Evolutionary conservation across 345 rosid genomes (phyloP), one percentile per base, ranked within the genome.

Genomic region (Stellera chamaejasme): DNA sequence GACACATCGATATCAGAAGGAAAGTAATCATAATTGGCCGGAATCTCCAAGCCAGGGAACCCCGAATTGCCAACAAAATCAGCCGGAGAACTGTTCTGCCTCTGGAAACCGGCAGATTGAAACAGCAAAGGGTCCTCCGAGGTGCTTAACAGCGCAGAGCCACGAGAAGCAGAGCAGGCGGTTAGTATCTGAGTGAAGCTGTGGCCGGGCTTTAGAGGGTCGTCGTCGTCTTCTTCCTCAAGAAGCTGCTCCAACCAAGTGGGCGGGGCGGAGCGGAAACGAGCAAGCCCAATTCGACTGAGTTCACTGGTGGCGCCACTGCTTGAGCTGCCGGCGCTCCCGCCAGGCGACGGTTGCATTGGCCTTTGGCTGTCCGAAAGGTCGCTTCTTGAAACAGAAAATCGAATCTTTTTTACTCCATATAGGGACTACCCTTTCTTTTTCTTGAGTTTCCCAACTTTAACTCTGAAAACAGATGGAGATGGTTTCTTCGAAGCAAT

Each of bases 1-100:
- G 88, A 76, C 47, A 69, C 70, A 69, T 79, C 85, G 52, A 69
- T 61, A 68, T 46, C 59, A 3, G 71, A 59, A 6, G 86, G 68
- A 19, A 69, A 50, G 39, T 78, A 80, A 8, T 78, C 92, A 52
- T 69, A 75, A 70, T 36, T 78, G 25, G 85, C 49, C 10, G 75
- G 66, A 62, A 75, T 50, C 46, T 74, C 85, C 50, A 58, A 80
- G 61, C 28, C 70, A 2, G 91, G 63, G 62, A 76, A 80, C 68
- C 45, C 79, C 45, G 75, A 81, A 45, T 56, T 72, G 61, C 73
- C 74, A 2, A 71, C 64, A 52, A 85, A 74, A 77, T 79, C 86
- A 5, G 86, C 84, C 27, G 96, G 93, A 57, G 90, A 79, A 60
- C 88, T 85, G 68, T 75, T 81, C 60, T 85, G 90, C 45, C 93